These are phyloP conservation scores for Exserohilum rostratum DNA, from an alignment of 2,329 filamentous ascomycete species.

Conservation along the genomic window DNA sequence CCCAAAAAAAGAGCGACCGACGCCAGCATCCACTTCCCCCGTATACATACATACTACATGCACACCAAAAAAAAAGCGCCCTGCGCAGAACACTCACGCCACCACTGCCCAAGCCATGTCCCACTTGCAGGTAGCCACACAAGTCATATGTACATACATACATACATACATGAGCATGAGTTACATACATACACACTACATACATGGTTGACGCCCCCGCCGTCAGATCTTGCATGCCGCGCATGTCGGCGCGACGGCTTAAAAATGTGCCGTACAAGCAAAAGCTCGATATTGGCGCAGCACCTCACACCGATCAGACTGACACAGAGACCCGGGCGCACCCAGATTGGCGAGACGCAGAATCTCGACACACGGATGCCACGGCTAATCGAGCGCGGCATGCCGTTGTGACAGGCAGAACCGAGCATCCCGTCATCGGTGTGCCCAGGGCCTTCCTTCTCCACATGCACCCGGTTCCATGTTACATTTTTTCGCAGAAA, in stretches of 20 bases:
- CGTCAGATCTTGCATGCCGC: conserved; percentile 4
- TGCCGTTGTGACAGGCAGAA: conserved; percentile 14
- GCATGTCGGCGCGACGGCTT: conserved; percentile 6
- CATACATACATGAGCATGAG: too few relatives aligned
- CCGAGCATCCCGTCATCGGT: conserved; percentile 20
- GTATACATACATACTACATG: neutral
- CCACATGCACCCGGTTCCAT: conserved; percentile 3
- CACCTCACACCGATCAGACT: conserved; percentile 1
- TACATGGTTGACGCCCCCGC: too few relatives aligned
- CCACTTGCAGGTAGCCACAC: neutral
- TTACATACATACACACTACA: neutral
- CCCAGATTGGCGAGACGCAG: conserved; percentile 8
- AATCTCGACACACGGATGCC: conserved; percentile 16
- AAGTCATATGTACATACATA: neutral
- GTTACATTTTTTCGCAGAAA: conserved; percentile 1
- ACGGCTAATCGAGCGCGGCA: conserved; percentile 5
- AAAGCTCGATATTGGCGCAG: too few relatives aligned
- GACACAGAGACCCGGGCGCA: too few relatives aligned
- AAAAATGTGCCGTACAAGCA: neutral
- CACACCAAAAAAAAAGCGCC: neutral
- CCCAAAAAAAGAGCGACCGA: too few relatives aligned
- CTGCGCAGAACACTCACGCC: neutral
- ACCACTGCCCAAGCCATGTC: neutral
- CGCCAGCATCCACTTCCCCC: too few relatives aligned
- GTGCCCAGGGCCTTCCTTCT: conserved; percentile 13